These are phyloP conservation scores for Linum tenue DNA, from an alignment of 345 rosid genomes.

Conservation along the genomic window DNA sequence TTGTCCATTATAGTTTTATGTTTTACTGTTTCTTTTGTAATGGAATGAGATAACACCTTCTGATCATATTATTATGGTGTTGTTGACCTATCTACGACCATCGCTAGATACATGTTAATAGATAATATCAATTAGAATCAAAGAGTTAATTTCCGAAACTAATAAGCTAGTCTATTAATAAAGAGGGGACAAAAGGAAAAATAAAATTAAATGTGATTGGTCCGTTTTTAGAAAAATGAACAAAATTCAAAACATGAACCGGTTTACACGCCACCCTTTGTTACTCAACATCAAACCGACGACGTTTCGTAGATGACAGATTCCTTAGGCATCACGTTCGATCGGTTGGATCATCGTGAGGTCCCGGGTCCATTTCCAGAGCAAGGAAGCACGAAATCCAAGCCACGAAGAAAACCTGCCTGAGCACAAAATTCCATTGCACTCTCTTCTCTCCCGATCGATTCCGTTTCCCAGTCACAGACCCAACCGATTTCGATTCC, in stretches of 20 bases:
- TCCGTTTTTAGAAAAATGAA: too few relatives aligned
- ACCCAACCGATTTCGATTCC: not conserved
- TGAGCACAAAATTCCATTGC: not conserved
- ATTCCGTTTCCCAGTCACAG: not conserved
- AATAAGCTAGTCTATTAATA: too few relatives aligned
- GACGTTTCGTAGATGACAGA: not conserved
- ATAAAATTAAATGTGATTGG: too few relatives aligned
- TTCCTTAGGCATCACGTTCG: not conserved
- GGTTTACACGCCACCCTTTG: not conserved
- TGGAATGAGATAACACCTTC: too few relatives aligned
- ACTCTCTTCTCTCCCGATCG: not conserved
- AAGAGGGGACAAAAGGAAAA: too few relatives aligned
- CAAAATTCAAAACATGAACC: not conserved
- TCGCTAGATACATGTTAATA: too few relatives aligned
- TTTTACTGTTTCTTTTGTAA: too few relatives aligned
- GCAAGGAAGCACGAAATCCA: not conserved
- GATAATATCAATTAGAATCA: too few relatives aligned
- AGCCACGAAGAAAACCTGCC: not conserved
- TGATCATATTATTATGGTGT: too few relatives aligned
- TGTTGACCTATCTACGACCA: too few relatives aligned
- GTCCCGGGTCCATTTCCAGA: not conserved
- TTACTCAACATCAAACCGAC: not conserved
- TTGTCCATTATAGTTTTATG: too few relatives aligned
- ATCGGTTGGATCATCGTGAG: not conserved
- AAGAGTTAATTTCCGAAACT: too few relatives aligned